Conservation (phyloP, 768 basidiomycete genomes). For the Imleria badia region DNA sequence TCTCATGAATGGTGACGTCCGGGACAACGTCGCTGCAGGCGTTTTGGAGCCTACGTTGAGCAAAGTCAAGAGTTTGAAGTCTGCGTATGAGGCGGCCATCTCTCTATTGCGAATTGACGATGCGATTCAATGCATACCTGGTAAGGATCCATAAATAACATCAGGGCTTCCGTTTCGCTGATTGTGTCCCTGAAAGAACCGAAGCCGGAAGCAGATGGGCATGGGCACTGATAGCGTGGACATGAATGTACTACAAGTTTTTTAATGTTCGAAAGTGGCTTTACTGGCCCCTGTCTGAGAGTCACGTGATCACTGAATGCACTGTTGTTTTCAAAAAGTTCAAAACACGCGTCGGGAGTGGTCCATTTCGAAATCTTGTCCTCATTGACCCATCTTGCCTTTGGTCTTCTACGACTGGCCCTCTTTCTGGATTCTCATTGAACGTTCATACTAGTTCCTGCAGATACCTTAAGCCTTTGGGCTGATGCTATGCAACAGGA, state of each 20-base stretch:
- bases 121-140: slow-evolving; percentile 88
- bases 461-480: slow-evolving; percentile 33
- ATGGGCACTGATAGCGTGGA: slow-evolving; percentile 57
- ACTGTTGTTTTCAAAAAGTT: slow-evolving; percentile 21
- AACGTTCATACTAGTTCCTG: slow-evolving; percentile 20
- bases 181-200: slow-evolving; percentile 48
- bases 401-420: slow-evolving; percentile 9
- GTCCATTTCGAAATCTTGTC: slow-evolving; percentile 23
- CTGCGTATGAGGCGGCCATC: slow-evolving; percentile 94
- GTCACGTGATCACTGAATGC: slow-evolving; percentile 32
- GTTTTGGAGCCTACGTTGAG: slow-evolving; percentile 95
- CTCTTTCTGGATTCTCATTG: slow-evolving; percentile 4
- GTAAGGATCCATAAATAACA: slow-evolving; percentile 42
- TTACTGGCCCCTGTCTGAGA: background rate
- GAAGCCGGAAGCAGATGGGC: slow-evolving; percentile 68
- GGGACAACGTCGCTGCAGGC: slow-evolving; percentile 92
- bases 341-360: slow-evolving; percentile 22
- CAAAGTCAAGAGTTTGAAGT: slow-evolving; percentile 97
- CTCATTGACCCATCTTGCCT: slow-evolving; percentile 6
- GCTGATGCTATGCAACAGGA: slow-evolving; percentile 57
- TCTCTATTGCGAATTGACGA: slow-evolving; percentile 94
- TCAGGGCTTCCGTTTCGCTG: slow-evolving; percentile 12
- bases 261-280: no score
- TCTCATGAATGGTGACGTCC: slow-evolving; percentile 88
- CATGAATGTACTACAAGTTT: slow-evolving; percentile 7